A percentile compares a stretch with the other conserved stretches of the same genome.
Evolutionary conservation across 148 eudicot species (phyloP).

Genomic region (Salicornia ramosissima): DNA sequence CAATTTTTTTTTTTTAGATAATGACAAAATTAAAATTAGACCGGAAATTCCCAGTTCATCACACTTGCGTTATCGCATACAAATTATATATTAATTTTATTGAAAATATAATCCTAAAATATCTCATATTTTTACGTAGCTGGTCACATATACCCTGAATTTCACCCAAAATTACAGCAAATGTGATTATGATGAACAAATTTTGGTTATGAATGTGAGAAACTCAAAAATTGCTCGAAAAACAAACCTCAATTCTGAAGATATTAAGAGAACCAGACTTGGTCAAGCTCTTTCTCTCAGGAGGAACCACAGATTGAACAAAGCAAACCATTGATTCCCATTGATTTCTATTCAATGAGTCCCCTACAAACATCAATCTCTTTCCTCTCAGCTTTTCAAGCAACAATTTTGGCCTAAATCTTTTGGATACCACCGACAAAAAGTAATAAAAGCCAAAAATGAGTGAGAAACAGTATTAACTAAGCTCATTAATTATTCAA

Average conservation of each 20-base stretch:
- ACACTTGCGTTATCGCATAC: no score
- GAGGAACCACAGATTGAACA: constrained; percentile 69
- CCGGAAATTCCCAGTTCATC: no score
- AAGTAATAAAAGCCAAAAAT: not conserved
- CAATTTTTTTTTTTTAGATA: no score
- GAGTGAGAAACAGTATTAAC: not conserved
- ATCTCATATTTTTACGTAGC: no score
- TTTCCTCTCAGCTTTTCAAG: constrained; percentile 76
- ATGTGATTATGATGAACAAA: not conserved
- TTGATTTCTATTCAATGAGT: constrained; percentile 84
- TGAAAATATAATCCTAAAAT: no score
- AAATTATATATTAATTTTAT: no score
- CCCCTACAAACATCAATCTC: constrained; percentile 98
- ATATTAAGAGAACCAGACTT: constrained; percentile 72
- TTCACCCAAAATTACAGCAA: no score
- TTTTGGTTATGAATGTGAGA: not conserved
- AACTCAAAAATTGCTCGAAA: constrained; percentile 22
- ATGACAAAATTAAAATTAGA: no score
- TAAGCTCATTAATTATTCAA: not conserved
- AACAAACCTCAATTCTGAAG: constrained; percentile 73
- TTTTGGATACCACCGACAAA: constrained; percentile 15
- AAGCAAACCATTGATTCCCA: constrained; percentile 98
- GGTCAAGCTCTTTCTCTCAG: constrained; percentile 55
- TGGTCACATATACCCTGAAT: no score
- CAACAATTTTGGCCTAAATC: constrained; percentile 76